Conservation (phyloP, 306 rosid genomes). For the Nissolia schottii region DNA sequence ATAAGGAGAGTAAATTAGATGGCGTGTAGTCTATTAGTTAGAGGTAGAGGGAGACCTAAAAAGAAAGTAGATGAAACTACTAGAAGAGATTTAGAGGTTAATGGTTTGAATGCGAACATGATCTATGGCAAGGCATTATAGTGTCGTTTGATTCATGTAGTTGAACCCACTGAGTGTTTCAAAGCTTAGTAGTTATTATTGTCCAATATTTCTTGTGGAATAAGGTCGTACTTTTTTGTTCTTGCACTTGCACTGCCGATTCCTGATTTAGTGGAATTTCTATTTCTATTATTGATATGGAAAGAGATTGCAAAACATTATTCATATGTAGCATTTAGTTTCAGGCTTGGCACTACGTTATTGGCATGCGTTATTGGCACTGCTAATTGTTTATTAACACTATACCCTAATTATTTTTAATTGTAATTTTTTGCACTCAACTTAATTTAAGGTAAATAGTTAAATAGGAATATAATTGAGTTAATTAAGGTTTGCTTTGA, state of each 20-base stretch:
- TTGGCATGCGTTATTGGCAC: neutral
- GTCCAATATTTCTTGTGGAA: neutral
- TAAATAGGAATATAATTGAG: neutral
- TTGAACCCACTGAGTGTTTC: too few relatives aligned
- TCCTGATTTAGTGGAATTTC: neutral
- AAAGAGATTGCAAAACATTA: neutral
- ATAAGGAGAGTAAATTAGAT: too few relatives aligned
- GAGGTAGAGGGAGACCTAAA: too few relatives aligned
- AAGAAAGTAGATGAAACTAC: too few relatives aligned
- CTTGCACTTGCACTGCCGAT: neutral
- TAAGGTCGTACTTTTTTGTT: neutral
- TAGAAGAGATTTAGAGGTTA: too few relatives aligned
- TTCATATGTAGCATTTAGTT: neutral
- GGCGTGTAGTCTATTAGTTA: too few relatives aligned
- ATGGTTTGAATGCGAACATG: too few relatives aligned
- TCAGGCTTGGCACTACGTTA: neutral
- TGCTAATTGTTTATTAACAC: neutral
- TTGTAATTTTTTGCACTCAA: neutral
- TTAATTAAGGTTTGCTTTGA: neutral
- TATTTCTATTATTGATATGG: neutral
- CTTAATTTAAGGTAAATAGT: neutral
- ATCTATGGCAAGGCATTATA: too few relatives aligned
- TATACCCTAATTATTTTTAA: neutral
- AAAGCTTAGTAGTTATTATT: too few relatives aligned
- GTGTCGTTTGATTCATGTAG: too few relatives aligned